Evolutionary conservation across 495 filamentous ascomycete genomes (phyloP).

Genomic region (Penicillium mononematosum): DNA sequence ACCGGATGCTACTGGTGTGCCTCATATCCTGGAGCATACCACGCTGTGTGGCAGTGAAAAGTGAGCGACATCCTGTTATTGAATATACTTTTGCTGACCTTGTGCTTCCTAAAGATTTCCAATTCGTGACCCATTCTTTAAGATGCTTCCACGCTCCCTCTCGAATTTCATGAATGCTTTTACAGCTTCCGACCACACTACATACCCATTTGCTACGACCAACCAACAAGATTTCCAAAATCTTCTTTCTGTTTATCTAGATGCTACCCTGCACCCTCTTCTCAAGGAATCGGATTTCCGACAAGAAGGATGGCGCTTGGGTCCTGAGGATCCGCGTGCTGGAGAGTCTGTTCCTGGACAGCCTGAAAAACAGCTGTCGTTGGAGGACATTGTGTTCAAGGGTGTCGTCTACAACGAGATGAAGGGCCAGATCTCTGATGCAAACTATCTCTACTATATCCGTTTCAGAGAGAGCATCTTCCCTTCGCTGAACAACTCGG

Average conservation of each 20-base stretch:
- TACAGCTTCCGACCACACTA: constrained; percentile 94
- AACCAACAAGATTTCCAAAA: constrained; percentile 94
- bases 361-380: constrained; percentile 30
- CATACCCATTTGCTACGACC: constrained; percentile 97
- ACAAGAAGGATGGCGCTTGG: constrained; percentile 95
- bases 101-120: constrained; percentile 63
- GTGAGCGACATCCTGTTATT: constrained; percentile 42
- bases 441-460: constrained; percentile 93
- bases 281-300: constrained; percentile 88
- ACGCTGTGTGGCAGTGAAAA: constrained; percentile 97
- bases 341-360: constrained; percentile 42
- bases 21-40: constrained; percentile 96
- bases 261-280: constrained; percentile 86
- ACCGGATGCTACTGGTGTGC: constrained; percentile 91
- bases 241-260: constrained; percentile 92
- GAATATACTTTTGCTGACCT: background rate
- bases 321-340: constrained; percentile 78
- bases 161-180: constrained; percentile 99
- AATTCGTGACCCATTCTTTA: constrained; percentile 97
- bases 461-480: constrained; percentile 92
- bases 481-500: constrained; percentile 90
- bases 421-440: constrained; percentile 98
- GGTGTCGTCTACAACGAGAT: constrained; percentile 99
- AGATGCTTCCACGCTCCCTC: constrained; percentile 95
- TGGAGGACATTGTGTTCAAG: constrained; percentile 78